Percentiles rank a stretch among this genome's conserved stretches.
These are phyloP conservation scores for Quercus aquifolioides DNA, from an alignment of 306 rosid species.

Conservation along the genomic window DNA sequence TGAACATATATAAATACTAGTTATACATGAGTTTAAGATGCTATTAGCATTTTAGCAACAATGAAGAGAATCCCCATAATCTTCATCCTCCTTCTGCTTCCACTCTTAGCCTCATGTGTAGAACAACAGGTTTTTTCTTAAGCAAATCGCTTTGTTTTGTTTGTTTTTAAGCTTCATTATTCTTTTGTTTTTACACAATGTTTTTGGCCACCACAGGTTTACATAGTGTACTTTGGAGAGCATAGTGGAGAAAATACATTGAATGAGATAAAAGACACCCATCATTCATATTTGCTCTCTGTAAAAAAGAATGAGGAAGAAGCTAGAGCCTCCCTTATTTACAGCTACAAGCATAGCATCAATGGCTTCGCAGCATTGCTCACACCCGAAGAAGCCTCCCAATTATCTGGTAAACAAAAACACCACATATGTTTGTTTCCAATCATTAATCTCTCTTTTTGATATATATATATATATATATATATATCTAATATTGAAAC, in stretches of 20 bases:
- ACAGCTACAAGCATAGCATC: slow-evolving; percentile 77
- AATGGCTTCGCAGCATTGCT: slow-evolving; percentile 97
- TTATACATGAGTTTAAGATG: too few relatives aligned
- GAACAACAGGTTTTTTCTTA: too few relatives aligned
- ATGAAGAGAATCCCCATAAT: too few relatives aligned
- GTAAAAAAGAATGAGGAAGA: slow-evolving; percentile 63
- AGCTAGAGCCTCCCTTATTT: slow-evolving; percentile 61
- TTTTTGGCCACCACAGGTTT: slow-evolving; percentile 38
- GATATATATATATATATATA: background rate
- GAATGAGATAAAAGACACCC: slow-evolving; percentile 49
- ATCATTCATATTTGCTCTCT: slow-evolving; percentile 57
- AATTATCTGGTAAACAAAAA: slow-evolving; percentile 53
- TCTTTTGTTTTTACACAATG: too few relatives aligned
- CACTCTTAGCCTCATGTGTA: too few relatives aligned
- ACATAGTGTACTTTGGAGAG: slow-evolving; percentile 57
- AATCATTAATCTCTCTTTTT: background rate
- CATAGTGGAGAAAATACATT: slow-evolving; percentile 39
- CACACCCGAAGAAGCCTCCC: slow-evolving; percentile 56
- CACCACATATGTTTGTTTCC: background rate
- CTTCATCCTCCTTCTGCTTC: too few relatives aligned
- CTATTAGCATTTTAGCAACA: too few relatives aligned
- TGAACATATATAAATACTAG: too few relatives aligned
- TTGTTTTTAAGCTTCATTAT: too few relatives aligned
- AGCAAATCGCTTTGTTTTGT: too few relatives aligned
- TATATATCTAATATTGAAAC: background rate